Conservation (phyloP, 768 basidiomycete species). For the Mycena vitilis region DNA sequence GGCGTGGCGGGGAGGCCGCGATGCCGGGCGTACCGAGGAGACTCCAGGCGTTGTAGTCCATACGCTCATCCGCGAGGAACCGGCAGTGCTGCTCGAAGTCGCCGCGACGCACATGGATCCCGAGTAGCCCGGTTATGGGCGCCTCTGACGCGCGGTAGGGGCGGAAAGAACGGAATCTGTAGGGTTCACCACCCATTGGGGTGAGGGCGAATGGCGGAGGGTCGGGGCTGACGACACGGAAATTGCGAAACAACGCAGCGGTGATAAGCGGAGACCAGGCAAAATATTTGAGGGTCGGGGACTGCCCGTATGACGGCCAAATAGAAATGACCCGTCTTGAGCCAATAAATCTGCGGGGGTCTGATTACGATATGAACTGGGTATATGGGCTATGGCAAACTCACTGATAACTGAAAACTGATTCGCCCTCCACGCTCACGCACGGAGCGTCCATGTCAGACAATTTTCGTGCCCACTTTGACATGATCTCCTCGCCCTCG, state of each 20-base stretch:
- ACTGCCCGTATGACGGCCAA: slow-evolving; percentile 19
- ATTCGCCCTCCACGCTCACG: no score
- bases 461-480: no score
- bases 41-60: slow-evolving; percentile 57
- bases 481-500: no score
- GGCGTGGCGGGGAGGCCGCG: background rate
- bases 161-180: slow-evolving; percentile 16
- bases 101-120: slow-evolving; percentile 62
- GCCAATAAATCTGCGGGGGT: slow-evolving; percentile 14
- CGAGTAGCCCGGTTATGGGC: slow-evolving; percentile 53
- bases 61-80: slow-evolving; percentile 45
- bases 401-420: no score
- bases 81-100: slow-evolving; percentile 59
- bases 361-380: no score
- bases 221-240: background rate
- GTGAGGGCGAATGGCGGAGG: background rate
- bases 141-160: slow-evolving; percentile 7
- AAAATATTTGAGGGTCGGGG: slow-evolving; percentile 22
- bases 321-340: slow-evolving; percentile 5
- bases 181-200: background rate
- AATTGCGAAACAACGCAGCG: slow-evolving; percentile 19
- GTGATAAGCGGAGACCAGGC: slow-evolving; percentile 33
- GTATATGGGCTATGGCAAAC: no score
- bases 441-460: no score
- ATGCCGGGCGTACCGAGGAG: slow-evolving; percentile 44